Conservation (phyloP, 495 filamentous ascomycete species). For the Penicillium desertorum region DNA sequence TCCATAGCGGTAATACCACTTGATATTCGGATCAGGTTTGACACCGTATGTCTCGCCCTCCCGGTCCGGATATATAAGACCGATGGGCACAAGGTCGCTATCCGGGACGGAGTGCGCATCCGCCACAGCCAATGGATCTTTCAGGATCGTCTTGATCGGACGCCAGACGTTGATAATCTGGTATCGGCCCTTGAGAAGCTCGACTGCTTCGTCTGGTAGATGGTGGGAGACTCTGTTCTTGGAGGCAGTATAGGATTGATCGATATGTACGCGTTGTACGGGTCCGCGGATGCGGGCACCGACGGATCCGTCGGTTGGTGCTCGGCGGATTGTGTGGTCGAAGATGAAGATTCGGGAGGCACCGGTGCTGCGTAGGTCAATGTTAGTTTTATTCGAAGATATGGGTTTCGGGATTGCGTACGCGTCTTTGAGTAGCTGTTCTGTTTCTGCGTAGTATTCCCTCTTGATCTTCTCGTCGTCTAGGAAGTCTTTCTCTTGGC, state of each 20-base stretch:
- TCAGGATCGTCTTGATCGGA: slow-evolving; percentile 62
- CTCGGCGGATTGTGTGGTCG: slow-evolving; percentile 74
- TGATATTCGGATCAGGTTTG: slow-evolving; percentile 38
- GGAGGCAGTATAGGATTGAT: slow-evolving; percentile 64
- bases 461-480: slow-evolving; percentile 69
- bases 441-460: slow-evolving; percentile 65
- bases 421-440: slow-evolving; percentile 63
- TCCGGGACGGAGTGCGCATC: slow-evolving; percentile 51
- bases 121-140: slow-evolving; percentile 63
- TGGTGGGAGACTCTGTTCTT: slow-evolving; percentile 58
- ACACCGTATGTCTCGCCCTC: slow-evolving; percentile 49
- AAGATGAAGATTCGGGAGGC: slow-evolving; percentile 65
- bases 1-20: slow-evolving; percentile 53
- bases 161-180: slow-evolving; percentile 84
- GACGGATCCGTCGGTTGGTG: slow-evolving; percentile 28
- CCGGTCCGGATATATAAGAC: slow-evolving; percentile 51
- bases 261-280: slow-evolving; percentile 68
- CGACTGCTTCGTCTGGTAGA: slow-evolving; percentile 60
- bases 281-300: slow-evolving; percentile 52
- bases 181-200: slow-evolving; percentile 61
- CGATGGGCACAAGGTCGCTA: slow-evolving; percentile 44
- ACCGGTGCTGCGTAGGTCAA: slow-evolving; percentile 42
- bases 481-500: slow-evolving; percentile 48
- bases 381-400: background rate
- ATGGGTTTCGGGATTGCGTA: slow-evolving; percentile 22